Evolutionary conservation across 345 rosid species (phyloP), one percentile per base, ranked within the genome.

Genomic region (Salix udensis): DNA sequence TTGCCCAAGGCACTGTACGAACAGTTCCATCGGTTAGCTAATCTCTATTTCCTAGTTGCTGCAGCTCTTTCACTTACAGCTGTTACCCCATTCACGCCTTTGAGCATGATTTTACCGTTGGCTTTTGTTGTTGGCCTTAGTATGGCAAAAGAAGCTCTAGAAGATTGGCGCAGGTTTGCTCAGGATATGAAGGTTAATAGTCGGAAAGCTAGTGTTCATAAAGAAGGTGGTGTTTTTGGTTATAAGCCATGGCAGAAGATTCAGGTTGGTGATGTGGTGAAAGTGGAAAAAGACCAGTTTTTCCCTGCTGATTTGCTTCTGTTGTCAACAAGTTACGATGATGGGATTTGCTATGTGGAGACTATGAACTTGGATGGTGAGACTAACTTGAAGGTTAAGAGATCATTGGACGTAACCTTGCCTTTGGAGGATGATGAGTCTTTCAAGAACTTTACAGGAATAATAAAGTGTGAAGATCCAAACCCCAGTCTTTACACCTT

Each of bases 331-430:
- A 88, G 91, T 84, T 96, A 93, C 44, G 99, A 92, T 68, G 99
- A 96, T 73, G 99, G 98, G 79, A 90, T 96, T 77, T 93, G 98
- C 79, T 96, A 96, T 72, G 99, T 96, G 48, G 99, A 96, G 90
- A 96, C 99, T 39, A 96, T 96, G 99, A 96, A 96, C 80, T 86
- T 96, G 60, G 99, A 96, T 70, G 99, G 99, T 24, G 99, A 96
- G 80, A 96, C 99, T 19, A 96, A 96, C 83, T 84, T 96, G 84
- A 96, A 96, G 87, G 89, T 92, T 50, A 96, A 93, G 78, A 89
- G 96, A 71, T 84, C 94, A 58, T 78, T 91, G 84, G 98, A 93
- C 84, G 91, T 80, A 34, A 89, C 98, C 26, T 71, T 87, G 77
- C 74, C 90, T 34, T 46, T 91, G 74, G 92, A 90, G 53, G 92